phyloP scores from a whole-genome alignment of 352 stramenopile species.

The Phytophthora syringae region DNA sequence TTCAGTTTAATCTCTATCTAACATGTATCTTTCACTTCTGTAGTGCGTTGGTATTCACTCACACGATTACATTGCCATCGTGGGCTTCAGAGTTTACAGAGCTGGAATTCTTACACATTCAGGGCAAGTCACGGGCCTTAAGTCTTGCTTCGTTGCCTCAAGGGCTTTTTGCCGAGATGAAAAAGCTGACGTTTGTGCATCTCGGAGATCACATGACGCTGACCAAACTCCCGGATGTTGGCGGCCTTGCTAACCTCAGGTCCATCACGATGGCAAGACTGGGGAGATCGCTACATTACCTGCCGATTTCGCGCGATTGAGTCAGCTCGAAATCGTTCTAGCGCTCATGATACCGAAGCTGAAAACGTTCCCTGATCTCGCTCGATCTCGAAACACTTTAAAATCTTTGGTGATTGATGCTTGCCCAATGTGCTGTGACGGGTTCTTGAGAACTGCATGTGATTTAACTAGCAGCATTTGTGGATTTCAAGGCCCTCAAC shows the following conservation, averaged over 20 bases:
- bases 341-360: conserved; percentile 18
- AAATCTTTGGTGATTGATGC: conserved; percentile 24
- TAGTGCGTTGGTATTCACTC: conserved; percentile 41
- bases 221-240: conserved; percentile 25
- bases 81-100: conserved; percentile 38
- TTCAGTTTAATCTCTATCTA: neutral
- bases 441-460: conserved; percentile 41
- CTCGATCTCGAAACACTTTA: conserved; percentile 1
- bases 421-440: conserved; percentile 36
- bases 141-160: conserved; percentile 31
- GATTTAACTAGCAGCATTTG: conserved; percentile 32
- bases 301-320: conserved; percentile 26
- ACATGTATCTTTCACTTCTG: neutral
- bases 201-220: conserved; percentile 29
- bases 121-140: conserved; percentile 28
- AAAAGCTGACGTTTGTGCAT: conserved; percentile 40
- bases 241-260: conserved; percentile 30
- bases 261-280: conserved; percentile 38
- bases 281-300: conserved; percentile 19
- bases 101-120: conserved; percentile 47
- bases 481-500: neutral
- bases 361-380: conserved; percentile 34
- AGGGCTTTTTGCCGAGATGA: conserved; percentile 39
- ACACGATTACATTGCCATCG: conserved; percentile 28
- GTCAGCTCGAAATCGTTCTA: conserved; percentile 33